These are phyloP conservation scores for Phytophthora rubi DNA, from an alignment of 352 stramenopile species.

Conservation along the genomic window DNA sequence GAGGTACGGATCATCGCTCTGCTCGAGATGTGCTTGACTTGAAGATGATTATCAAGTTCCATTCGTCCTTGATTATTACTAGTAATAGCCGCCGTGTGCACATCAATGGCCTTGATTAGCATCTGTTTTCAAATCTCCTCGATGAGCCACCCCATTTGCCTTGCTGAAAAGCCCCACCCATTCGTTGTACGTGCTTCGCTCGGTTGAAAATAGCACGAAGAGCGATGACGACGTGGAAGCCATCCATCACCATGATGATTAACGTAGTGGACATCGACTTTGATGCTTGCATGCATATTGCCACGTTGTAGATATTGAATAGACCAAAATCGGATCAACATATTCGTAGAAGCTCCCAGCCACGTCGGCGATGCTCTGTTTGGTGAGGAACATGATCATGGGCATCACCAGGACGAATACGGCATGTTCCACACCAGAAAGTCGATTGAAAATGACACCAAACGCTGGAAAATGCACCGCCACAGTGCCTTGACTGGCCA, in stretches of 20 bases:
- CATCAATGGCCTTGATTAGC: too few species aligned
- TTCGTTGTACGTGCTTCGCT: neutral
- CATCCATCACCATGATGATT: constrained; percentile 12
- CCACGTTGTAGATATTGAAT: constrained; percentile 29
- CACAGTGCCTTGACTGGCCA: constrained; percentile 14
- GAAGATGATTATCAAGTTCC: too few species aligned
- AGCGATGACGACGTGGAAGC: constrained; percentile 6
- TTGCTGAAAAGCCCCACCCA: too few species aligned
- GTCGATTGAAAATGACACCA: constrained; percentile 20
- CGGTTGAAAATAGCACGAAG: neutral
- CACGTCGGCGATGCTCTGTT: constrained; percentile 13
- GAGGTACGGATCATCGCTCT: too few species aligned
- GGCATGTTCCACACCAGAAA: neutral
- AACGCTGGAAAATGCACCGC: constrained; percentile 19
- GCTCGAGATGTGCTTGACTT: too few species aligned
- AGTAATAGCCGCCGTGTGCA: too few species aligned
- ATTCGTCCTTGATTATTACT: too few species aligned
- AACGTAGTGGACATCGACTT: constrained; percentile 1
- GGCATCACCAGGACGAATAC: constrained; percentile 6
- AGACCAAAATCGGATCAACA: constrained; percentile 16
- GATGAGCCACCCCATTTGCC: too few species aligned
- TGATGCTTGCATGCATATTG: constrained; percentile 22
- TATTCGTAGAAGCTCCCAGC: constrained; percentile 18
- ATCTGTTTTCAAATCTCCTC: too few species aligned
- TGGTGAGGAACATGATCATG: constrained; percentile 23